phyloP scores from a whole-genome alignment of 306 rosid species.

The Ormosia emarginata region DNA sequence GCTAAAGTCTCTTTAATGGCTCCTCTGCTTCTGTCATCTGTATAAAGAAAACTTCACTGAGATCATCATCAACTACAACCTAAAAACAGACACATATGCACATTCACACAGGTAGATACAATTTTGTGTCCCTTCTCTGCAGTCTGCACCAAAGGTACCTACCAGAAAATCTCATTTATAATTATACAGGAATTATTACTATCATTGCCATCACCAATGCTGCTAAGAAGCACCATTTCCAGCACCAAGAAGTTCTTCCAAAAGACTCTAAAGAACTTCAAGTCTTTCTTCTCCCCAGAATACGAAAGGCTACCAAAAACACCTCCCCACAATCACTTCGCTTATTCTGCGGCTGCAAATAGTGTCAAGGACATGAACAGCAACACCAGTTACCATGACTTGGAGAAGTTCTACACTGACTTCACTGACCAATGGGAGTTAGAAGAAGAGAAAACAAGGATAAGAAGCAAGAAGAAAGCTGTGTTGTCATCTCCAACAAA shows the following conservation, averaged over 20 bases:
- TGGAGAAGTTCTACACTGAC: slow-evolving; percentile 45
- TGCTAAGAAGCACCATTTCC: slow-evolving; percentile 64
- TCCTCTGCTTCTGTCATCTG: slow-evolving; percentile 37
- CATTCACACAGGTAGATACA: slow-evolving; percentile 9
- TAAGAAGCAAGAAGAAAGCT: slow-evolving; percentile 28
- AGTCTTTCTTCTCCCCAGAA: slow-evolving; percentile 54
- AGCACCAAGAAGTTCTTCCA: slow-evolving; percentile 74
- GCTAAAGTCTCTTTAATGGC: slow-evolving; percentile 42
- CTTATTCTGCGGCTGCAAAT: slow-evolving; percentile 21
- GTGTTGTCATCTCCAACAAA: slow-evolving; percentile 10
- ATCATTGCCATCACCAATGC: slow-evolving; percentile 39
- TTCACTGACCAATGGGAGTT: slow-evolving; percentile 42
- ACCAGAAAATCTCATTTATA: slow-evolving; percentile 11
- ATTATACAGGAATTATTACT: background rate
- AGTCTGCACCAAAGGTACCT: slow-evolving; percentile 13
- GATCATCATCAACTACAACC: slow-evolving; percentile 31
- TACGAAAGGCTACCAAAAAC: slow-evolving; percentile 77
- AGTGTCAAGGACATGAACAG: slow-evolving; percentile 17
- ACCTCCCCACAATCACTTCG: slow-evolving; percentile 26
- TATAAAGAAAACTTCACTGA: slow-evolving; percentile 48
- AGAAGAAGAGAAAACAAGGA: slow-evolving; percentile 19
- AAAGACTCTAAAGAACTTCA: slow-evolving; percentile 63
- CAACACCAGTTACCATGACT: slow-evolving; percentile 32
- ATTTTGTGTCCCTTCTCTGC: slow-evolving; percentile 9
- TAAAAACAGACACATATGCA: slow-evolving; percentile 17